Evolutionary conservation across 768 basidiomycete species (phyloP).

Genomic region (Rhodosporidiobolus sp.): DNA sequence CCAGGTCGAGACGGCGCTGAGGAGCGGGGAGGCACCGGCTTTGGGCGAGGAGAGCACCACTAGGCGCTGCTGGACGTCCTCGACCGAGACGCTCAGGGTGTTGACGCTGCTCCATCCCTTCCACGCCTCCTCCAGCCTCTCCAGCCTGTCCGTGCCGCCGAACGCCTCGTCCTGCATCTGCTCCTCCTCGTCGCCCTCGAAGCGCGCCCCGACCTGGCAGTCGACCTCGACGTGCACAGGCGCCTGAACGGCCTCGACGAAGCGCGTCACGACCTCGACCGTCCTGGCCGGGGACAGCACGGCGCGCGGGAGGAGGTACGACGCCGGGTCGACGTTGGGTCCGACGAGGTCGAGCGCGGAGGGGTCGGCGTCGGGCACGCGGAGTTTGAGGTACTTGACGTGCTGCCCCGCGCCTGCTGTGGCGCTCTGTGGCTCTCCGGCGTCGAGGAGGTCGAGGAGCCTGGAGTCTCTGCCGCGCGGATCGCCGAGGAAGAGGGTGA

Average conservation of each 20-base stretch:
- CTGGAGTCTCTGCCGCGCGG: background rate
- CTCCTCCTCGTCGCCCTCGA: background rate
- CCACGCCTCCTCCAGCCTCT: background rate
- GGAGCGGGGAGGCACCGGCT: background rate
- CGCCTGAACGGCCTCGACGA: background rate
- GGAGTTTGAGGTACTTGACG: slow-evolving; percentile 7
- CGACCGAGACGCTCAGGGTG: background rate
- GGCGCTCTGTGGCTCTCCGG: background rate
- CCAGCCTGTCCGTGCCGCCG: background rate
- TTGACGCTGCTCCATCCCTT: background rate
- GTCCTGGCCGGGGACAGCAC: background rate
- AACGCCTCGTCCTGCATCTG: background rate
- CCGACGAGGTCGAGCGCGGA: no score
- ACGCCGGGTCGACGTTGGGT: slow-evolving; percentile 1
- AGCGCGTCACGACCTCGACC: background rate
- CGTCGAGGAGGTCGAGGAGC: slow-evolving; percentile 2
- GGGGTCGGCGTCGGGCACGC: slow-evolving; percentile 1
- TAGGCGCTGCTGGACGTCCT: slow-evolving; percentile 9
- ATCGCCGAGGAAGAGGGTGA: slow-evolving; percentile 12
- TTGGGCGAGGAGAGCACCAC: slow-evolving; percentile 1
- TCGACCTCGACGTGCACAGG: slow-evolving; percentile 14
- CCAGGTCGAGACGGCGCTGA: slow-evolving; percentile 1
- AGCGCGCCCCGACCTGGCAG: slow-evolving; percentile 2
- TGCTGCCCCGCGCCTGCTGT: background rate
- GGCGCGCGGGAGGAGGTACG: background rate